Base-by-base conservation (phyloP, 306 rosid species). In the Senna tora region DNA sequence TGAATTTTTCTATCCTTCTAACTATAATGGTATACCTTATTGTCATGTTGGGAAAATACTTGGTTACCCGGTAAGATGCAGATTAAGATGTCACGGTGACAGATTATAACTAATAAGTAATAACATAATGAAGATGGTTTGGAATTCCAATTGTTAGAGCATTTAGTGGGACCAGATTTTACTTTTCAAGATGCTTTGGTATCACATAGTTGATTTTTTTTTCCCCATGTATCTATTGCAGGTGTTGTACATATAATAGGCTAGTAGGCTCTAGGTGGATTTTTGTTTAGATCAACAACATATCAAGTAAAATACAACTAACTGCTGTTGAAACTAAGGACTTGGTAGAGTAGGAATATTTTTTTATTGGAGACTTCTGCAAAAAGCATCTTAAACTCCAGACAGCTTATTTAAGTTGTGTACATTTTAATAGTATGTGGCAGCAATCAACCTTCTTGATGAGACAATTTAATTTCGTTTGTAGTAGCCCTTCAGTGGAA, bases 301-400 rank as follows among this genome's bases (percentile, higher is more conserved):
- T 61, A 50, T 43, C 34, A 30, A 51, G 47, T 76, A 39, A 47
- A 58, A 34, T 36, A 34, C 3, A 8, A 59, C 32, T 19, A 0
- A 22, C 21, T 67, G 10, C 20, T 73, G 14, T 32, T 79, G 43
- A 63, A 71, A 72, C 33, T 46, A 54, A 28, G 50, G 50, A 72
- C 50, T 72, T 22, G 68, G 57, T 56, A 19, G 22, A 1, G 39
- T 66, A 34, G 63, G 69, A 57, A 38, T 20, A 65, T 72, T 57
- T 25, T 55, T 34, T 53, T 21, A 12, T 43, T 57, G 56, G 74
- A 46, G 54, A 76, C 43, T 76, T 59, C 22, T 4, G 65, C 42
- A 20, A 42, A 45, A 57, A 38, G 61, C 20, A 56, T 34, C n/a
- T 14, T 43, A 28, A 67, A 55, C 10, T 56, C 22, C 30, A 54